Conservation (phyloP, 1,284 basidiomycete genomes). For the Marasmius tenuissimus region DNA sequence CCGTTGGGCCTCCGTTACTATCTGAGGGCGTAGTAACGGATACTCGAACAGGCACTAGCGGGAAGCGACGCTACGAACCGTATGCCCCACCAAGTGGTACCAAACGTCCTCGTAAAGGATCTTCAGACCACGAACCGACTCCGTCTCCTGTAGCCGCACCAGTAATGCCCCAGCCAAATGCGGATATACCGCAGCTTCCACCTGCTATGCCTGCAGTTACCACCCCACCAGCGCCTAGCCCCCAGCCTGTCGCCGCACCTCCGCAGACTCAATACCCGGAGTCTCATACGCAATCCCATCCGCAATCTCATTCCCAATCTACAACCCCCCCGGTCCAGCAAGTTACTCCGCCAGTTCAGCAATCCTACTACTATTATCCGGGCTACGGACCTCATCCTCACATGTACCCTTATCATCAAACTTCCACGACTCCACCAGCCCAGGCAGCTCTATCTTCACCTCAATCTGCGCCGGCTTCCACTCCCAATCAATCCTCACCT, state of each 20-base stretch:
- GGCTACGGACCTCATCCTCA: background rate
- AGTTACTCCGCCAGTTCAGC: background rate
- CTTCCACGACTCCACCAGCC: background rate
- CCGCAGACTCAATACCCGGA: background rate
- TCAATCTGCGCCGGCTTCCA: background rate
- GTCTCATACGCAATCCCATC: background rate
- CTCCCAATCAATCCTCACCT: background rate
- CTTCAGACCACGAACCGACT: conserved; percentile 1
- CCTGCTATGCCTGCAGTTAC: background rate
- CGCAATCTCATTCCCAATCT: background rate
- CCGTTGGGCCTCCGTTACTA: conserved; percentile 53
- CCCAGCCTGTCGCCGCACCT: background rate
- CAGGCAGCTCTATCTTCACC: background rate
- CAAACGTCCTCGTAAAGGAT: conserved; percentile 36
- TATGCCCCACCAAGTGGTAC: conserved; percentile 27
- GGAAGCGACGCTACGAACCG: conserved; percentile 51
- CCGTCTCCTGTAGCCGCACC: background rate
- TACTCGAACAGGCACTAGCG: conserved; percentile 29
- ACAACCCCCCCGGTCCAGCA: background rate
- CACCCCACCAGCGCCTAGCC: background rate
- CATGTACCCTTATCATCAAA: background rate
- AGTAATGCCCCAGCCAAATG: background rate
- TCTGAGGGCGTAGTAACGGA: conserved; percentile 41
- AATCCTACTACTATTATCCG: background rate
- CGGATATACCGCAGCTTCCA: background rate